phyloP scores from a whole-genome alignment of 2,329 filamentous ascomycete species.

The Ambrosiella beaveri region DNA sequence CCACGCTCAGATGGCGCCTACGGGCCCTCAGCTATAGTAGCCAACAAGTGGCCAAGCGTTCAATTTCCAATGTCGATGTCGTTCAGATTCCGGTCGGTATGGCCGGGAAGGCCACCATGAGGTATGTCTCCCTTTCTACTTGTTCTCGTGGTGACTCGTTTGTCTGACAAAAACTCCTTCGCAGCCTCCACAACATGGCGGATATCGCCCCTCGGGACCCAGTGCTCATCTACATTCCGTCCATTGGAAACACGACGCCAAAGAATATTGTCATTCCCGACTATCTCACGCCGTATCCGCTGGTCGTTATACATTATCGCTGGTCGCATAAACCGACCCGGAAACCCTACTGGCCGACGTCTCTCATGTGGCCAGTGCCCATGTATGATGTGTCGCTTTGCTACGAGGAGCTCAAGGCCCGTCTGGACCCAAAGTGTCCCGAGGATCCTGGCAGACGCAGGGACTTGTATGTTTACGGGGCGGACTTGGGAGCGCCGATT shows the following conservation, averaged over 20 bases:
- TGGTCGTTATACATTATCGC: slow-evolving; percentile 42
- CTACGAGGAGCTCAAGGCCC: slow-evolving; percentile 34
- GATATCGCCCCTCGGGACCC: slow-evolving; percentile 24
- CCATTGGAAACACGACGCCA: slow-evolving; percentile 22
- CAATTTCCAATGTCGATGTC: background rate
- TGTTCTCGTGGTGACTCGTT: background rate
- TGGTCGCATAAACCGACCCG: slow-evolving; percentile 25
- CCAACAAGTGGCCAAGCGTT: background rate
- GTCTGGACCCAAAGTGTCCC: slow-evolving; percentile 23
- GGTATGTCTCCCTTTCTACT: slow-evolving; percentile 23
- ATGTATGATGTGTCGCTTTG: slow-evolving; percentile 38
- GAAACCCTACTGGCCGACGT: slow-evolving; percentile 3
- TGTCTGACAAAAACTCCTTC: slow-evolving; percentile 10
- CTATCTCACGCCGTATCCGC: slow-evolving; percentile 27
- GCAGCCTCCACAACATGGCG: slow-evolving; percentile 32
- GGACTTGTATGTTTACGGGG: slow-evolving; percentile 20
- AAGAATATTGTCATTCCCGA: slow-evolving; percentile 21
- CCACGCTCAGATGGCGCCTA: too few species aligned
- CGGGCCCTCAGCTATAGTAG: background rate
- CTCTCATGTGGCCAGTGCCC: slow-evolving; percentile 35
- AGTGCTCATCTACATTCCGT: slow-evolving; percentile 38
- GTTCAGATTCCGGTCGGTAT: slow-evolving; percentile 31
- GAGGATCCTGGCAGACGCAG: slow-evolving; percentile 20
- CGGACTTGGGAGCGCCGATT: slow-evolving; percentile 38
- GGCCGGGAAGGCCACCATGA: slow-evolving; percentile 31